Evolutionary conservation across 2,329 filamentous ascomycete genomes (phyloP).

Genomic region (Neofusicoccum laricinum): DNA sequence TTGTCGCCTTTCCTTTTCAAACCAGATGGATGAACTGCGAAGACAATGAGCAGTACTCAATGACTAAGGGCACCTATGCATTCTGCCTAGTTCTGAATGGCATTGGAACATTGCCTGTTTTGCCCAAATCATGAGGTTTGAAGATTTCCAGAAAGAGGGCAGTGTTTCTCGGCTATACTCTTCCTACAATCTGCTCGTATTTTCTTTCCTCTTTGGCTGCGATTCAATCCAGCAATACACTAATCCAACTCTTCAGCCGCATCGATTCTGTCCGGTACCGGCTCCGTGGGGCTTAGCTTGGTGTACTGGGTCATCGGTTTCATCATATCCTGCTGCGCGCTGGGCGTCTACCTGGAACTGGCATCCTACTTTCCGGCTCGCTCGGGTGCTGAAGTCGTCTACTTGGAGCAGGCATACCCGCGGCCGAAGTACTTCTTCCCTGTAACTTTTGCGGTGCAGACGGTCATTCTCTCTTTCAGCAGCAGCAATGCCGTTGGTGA

Average conservation of each 20-base stretch:
- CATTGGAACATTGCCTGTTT: too few relatives aligned
- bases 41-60: background rate
- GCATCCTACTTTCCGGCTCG: conserved; percentile 65
- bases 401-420: conserved; percentile 66
- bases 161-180: too few relatives aligned
- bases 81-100: too few relatives aligned
- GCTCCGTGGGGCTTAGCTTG: conserved; percentile 60
- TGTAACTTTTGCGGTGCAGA: conserved; percentile 40
- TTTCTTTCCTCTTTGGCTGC: background rate
- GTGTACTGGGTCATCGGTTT: conserved; percentile 66
- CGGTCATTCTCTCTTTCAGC: conserved; percentile 62
- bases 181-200: too few relatives aligned
- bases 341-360: conserved; percentile 62
- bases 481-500: conserved; percentile 61
- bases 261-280: conserved; percentile 56
- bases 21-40: too few relatives aligned
- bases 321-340: conserved; percentile 54
- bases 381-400: conserved; percentile 64
- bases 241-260: background rate
- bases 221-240: background rate
- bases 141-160: too few relatives aligned
- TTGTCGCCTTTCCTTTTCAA: background rate
- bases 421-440: conserved; percentile 64
- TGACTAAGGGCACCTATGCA: too few relatives aligned
- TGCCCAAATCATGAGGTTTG: too few relatives aligned